Conservation (phyloP, 768 basidiomycete species). For the Leucogyrophana mollusca region DNA sequence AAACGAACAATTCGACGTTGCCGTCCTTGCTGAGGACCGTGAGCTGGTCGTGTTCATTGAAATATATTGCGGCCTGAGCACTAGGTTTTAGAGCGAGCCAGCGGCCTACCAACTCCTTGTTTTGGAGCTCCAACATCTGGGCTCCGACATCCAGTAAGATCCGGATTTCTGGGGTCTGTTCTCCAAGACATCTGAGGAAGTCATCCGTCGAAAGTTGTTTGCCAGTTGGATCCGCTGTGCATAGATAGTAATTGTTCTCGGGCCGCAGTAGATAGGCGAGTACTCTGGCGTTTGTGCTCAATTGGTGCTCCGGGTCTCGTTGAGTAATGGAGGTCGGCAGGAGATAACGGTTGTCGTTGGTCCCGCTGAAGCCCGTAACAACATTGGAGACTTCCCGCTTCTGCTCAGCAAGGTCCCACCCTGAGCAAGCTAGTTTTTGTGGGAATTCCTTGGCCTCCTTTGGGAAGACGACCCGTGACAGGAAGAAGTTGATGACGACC, state of each 20-base stretch:
- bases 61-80: conserved; percentile 42
- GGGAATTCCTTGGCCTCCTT: conserved; percentile 24
- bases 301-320: conserved; percentile 33
- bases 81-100: conserved; percentile 14
- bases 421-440: conserved; percentile 24
- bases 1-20: conserved; percentile 21
- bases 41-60: conserved; percentile 36
- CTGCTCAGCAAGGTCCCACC: conserved; percentile 25
- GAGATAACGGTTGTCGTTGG: conserved; percentile 30
- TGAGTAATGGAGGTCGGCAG: conserved; percentile 17
- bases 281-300: conserved; percentile 38
- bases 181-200: conserved; percentile 30
- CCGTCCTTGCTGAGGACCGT: conserved; percentile 32
- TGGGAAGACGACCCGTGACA: conserved; percentile 24
- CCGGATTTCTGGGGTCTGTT: conserved; percentile 32
- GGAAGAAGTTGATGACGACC: conserved; percentile 23
- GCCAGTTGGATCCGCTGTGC: conserved; percentile 11
- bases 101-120: conserved; percentile 34
- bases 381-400: conserved; percentile 12
- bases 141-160: conserved; percentile 56
- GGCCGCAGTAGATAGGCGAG: conserved; percentile 15
- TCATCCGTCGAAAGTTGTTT: conserved; percentile 13
- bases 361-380: conserved; percentile 28
- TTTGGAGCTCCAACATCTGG: conserved; percentile 50
- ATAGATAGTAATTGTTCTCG: conserved; percentile 16